Conservation (phyloP, 371 early-diverging fungal species). For the Blastocladiella emersonii region DNA sequence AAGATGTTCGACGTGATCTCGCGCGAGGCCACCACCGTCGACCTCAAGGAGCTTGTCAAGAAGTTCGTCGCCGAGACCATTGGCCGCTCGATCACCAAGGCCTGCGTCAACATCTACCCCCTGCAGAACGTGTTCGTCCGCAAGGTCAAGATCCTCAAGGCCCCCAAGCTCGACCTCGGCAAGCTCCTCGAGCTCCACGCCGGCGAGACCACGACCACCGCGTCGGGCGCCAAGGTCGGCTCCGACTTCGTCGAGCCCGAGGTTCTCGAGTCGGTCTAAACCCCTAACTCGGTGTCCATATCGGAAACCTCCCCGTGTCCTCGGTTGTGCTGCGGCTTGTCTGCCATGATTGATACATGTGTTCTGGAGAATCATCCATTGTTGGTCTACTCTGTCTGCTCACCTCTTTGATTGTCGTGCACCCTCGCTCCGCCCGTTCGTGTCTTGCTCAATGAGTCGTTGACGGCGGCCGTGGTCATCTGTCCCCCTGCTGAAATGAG, state of each 20-base stretch:
- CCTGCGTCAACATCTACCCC: slow-evolving; percentile 94
- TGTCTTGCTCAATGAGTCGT: too few relatives aligned
- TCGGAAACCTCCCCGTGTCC: too few relatives aligned
- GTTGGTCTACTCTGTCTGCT: too few relatives aligned
- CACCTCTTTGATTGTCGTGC: too few relatives aligned
- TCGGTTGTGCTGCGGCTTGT: too few relatives aligned
- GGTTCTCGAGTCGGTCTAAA: slow-evolving; percentile 18
- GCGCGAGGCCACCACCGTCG: slow-evolving; percentile 76
- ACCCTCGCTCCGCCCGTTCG: too few relatives aligned
- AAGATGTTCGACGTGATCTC: slow-evolving; percentile 99
- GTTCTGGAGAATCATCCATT: too few relatives aligned
- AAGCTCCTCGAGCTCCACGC: slow-evolving; percentile 95
- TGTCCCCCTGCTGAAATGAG: too few relatives aligned
- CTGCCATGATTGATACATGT: too few relatives aligned
- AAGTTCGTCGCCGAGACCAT: slow-evolving; percentile 73
- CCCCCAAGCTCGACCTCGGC: slow-evolving; percentile 87
- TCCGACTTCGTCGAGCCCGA: slow-evolving; percentile 21
- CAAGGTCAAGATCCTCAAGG: slow-evolving; percentile 99
- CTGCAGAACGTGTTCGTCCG: slow-evolving; percentile 95
- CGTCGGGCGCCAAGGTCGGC: slow-evolving; percentile 70
- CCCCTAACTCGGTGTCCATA: too few relatives aligned
- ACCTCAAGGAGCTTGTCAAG: slow-evolving; percentile 92
- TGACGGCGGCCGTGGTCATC: too few relatives aligned
- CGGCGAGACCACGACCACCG: slow-evolving; percentile 54
- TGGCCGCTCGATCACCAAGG: slow-evolving; percentile 96